Base-by-base conservation (phyloP, 148 eudicot species). In the Nepenthes gracilis region DNA sequence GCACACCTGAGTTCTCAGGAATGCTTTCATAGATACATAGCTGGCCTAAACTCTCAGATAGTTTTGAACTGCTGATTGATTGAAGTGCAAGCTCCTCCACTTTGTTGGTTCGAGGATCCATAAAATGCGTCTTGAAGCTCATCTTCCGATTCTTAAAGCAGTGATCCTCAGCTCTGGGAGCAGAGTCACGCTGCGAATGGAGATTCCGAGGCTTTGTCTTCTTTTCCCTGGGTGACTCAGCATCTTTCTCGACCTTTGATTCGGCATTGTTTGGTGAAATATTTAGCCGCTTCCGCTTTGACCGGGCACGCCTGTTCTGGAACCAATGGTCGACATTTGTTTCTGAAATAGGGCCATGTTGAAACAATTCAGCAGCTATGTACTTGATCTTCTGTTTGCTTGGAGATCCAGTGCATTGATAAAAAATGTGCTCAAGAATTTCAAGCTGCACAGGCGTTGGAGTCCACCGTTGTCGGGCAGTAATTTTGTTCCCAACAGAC, bases 261-360 rank as follows among this genome's bases (percentile, higher is more conserved):
- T 86, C 95, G 64, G 60, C 79, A 77, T 86, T 86, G 72, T 78
- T 86, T 35, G 80, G 68, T 12, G 73, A 66, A 50, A 70, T 61
- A 58, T 73, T 77, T 47, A 78, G 81, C 68, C 86, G 95, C 77
- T 90, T 90, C 64, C 97, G 70, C 62, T 86, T 90, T 35, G 95
- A 90, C 69, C 97, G 73, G 60, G 97, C 97, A 32, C 97, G 90
- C 80, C 97, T 75, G 61, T 90, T 90, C 59, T 90, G 97, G 70
- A 90, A 90, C 97, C 97, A 90, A 70, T 90, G 86, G 66, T 90
- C 86, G 68, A 90, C 97, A 68, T 90, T 89, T 35, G 97, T 90
- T 69, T 86, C 97, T 1, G 90, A 86, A 53, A 90, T 90, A 72
- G 82, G 95, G 36, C 97, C 97, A 49, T 86, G 95, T 62, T 84